Percentiles rank a stretch among this genome's conserved stretches.
These are phyloP conservation scores for Eutypa lata DNA, from an alignment of 2,329 filamentous ascomycete genomes.

Conservation along the genomic window DNA sequence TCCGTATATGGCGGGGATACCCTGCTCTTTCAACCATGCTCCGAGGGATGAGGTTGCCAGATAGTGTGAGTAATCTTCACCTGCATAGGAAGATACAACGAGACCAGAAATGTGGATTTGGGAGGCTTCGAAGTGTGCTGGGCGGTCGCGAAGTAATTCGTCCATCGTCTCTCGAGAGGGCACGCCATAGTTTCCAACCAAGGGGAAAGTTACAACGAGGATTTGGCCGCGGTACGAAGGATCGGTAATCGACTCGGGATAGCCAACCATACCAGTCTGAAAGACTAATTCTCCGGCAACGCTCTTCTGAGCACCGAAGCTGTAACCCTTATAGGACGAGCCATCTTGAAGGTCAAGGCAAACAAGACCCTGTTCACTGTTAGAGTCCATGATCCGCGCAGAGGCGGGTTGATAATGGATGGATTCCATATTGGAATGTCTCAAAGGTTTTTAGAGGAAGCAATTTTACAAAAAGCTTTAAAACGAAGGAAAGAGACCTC, in stretches of 20 bases:
- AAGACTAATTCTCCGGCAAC: slow-evolving; percentile 97
- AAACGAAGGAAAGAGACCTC: slow-evolving; percentile 1
- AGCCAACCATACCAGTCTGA: slow-evolving; percentile 99
- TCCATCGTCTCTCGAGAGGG: slow-evolving; percentile 83
- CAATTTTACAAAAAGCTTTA: not conserved
- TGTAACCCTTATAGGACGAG: slow-evolving; percentile 86
- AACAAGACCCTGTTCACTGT: slow-evolving; percentile 60
- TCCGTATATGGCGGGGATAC: slow-evolving; percentile 88
- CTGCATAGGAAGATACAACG: slow-evolving; percentile 85
- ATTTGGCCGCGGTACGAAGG: slow-evolving; percentile 91
- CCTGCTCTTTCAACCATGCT: slow-evolving; percentile 94
- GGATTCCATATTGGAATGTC: slow-evolving; percentile 30
- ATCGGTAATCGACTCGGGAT: slow-evolving; percentile 89
- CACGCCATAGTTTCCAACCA: slow-evolving; percentile 97
- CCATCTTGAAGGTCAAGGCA: slow-evolving; percentile 93
- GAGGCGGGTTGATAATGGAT: slow-evolving; percentile 54
- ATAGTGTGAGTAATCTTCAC: slow-evolving; percentile 94
- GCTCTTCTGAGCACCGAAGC: slow-evolving; percentile 94
- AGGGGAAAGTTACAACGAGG: slow-evolving; percentile 90
- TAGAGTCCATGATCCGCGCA: slow-evolving; percentile 51
- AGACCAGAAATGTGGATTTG: slow-evolving; percentile 93
- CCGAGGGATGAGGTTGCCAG: slow-evolving; percentile 87
- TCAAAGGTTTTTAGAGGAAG: slow-evolving; percentile 1
- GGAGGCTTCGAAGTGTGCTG: slow-evolving; percentile 87
- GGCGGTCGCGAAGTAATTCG: slow-evolving; percentile 78